Conservation (phyloP, 192 early-diverging fungal species). For the Coemansia sp. region DNA sequence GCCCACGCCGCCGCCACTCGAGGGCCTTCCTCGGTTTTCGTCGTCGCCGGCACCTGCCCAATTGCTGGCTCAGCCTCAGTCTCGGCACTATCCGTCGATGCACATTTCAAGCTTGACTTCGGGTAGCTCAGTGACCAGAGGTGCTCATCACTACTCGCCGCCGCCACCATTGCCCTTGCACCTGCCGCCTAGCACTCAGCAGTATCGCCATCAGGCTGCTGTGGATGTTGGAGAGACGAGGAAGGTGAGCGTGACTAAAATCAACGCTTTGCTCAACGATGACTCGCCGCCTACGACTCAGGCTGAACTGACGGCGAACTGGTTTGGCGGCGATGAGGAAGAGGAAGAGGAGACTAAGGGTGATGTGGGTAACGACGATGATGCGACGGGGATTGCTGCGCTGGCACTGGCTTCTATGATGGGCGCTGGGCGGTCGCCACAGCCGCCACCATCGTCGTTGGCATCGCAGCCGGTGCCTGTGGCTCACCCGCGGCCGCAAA, state of each 20-base stretch:
- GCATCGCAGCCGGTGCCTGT: background rate
- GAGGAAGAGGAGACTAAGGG: background rate
- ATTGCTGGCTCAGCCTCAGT: background rate
- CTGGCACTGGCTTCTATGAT: constrained; percentile 55
- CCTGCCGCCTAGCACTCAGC: background rate
- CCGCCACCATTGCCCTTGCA: background rate
- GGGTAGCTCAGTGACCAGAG: background rate
- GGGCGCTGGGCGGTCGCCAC: constrained; percentile 19
- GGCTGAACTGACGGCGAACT: constrained; percentile 7
- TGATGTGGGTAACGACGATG: constrained; percentile 22
- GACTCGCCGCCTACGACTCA: constrained; percentile 12
- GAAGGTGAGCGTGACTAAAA: constrained; percentile 34
- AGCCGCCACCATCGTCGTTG: background rate
- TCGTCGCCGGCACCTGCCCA: constrained; percentile 28
- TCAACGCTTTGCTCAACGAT: constrained; percentile 47
- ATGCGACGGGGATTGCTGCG: constrained; percentile 50
- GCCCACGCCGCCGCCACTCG: constrained; percentile 51
- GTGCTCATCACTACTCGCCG: background rate
- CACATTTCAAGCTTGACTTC: constrained; percentile 30
- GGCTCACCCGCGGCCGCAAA: constrained; percentile 11
- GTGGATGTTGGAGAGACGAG: constrained; percentile 19
- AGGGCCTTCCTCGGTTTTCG: constrained; percentile 44
- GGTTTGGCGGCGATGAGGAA: constrained; percentile 20
- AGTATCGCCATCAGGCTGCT: background rate
- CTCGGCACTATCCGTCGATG: constrained; percentile 7